Conservation (phyloP, 2,329 filamentous ascomycete species). For the Helotiales sp. region DNA sequence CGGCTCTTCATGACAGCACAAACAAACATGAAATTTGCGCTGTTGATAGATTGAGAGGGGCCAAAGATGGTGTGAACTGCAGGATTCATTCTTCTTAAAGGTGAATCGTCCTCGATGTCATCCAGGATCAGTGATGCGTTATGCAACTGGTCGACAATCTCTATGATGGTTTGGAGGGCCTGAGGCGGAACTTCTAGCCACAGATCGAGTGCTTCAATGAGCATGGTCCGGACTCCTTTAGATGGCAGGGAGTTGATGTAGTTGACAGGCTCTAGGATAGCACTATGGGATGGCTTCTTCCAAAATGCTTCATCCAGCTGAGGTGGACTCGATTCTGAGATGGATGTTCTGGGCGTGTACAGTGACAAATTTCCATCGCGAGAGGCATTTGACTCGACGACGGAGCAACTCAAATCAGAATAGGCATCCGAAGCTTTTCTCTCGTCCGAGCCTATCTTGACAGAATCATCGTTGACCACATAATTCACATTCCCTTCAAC, state of each 20-base stretch:
- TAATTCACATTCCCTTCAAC: background rate
- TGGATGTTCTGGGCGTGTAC: background rate
- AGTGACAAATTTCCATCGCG: background rate
- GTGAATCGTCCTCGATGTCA: conserved; percentile 48
- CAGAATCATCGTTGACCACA: background rate
- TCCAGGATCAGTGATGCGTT: conserved; percentile 46
- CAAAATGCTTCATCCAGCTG: background rate
- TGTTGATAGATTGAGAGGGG: conserved; percentile 46
- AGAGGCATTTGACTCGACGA: background rate
- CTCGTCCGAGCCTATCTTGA: background rate
- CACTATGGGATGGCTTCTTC: background rate
- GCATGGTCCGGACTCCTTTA: background rate
- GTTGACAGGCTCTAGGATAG: conserved; percentile 18
- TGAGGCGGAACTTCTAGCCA: conserved; percentile 35
- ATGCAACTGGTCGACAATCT: conserved; percentile 40
- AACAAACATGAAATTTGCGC: conserved; percentile 39
- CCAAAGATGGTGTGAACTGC: conserved; percentile 47
- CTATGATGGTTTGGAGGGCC: conserved; percentile 34
- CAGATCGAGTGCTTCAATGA: conserved; percentile 12
- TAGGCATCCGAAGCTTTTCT: background rate
- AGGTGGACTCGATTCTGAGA: background rate
- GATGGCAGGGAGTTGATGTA: conserved; percentile 15
- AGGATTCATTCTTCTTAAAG: conserved; percentile 44
- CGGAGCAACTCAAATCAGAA: background rate
- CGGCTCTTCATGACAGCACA: background rate